phyloP scores from a whole-genome alignment of 1,139 yeast genomes.

The Suhomyces maxii region DNA sequence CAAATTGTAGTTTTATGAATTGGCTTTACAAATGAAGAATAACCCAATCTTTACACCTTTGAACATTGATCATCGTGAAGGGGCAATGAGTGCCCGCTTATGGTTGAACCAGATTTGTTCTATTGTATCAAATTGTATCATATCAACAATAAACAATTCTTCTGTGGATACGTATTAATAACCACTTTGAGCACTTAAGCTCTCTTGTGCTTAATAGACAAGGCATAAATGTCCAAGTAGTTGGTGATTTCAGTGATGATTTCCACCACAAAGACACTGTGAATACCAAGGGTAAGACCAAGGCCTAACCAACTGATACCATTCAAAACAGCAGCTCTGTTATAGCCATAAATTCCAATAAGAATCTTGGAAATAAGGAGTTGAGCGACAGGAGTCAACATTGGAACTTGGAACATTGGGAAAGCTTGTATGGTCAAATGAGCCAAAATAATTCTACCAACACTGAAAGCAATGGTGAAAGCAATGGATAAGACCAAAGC shows the following conservation, averaged over 20 bases:
- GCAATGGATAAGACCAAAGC: slow-evolving; percentile 74
- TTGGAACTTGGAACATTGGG: slow-evolving; percentile 72
- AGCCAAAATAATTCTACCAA: slow-evolving; percentile 86
- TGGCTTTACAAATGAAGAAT: slow-evolving; percentile 69
- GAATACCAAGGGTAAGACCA: slow-evolving; percentile 75
- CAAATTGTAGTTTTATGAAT: no score
- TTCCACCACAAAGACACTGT: slow-evolving; percentile 77
- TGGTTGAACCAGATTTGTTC: no score
- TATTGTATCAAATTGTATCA: background rate
- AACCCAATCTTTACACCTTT: slow-evolving; percentile 66
- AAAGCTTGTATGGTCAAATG: slow-evolving; percentile 80
- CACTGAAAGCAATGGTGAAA: slow-evolving; percentile 74
- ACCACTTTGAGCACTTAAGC: slow-evolving; percentile 21
- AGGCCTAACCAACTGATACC: slow-evolving; percentile 69
- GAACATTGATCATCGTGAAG: no score
- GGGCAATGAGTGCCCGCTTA: no score
- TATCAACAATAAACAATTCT: background rate
- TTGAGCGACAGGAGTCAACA: slow-evolving; percentile 65
- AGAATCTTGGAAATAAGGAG: slow-evolving; percentile 43
- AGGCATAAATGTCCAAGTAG: slow-evolving; percentile 81
- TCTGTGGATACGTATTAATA: background rate
- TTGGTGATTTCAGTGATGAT: slow-evolving; percentile 80
- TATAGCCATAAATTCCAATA: slow-evolving; percentile 40
- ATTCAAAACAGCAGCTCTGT: slow-evolving; percentile 38
- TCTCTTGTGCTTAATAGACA: slow-evolving; percentile 79